Evolutionary conservation across 768 basidiomycete genomes (phyloP).

Genomic region (Symmetrospora coprosmae): DNA sequence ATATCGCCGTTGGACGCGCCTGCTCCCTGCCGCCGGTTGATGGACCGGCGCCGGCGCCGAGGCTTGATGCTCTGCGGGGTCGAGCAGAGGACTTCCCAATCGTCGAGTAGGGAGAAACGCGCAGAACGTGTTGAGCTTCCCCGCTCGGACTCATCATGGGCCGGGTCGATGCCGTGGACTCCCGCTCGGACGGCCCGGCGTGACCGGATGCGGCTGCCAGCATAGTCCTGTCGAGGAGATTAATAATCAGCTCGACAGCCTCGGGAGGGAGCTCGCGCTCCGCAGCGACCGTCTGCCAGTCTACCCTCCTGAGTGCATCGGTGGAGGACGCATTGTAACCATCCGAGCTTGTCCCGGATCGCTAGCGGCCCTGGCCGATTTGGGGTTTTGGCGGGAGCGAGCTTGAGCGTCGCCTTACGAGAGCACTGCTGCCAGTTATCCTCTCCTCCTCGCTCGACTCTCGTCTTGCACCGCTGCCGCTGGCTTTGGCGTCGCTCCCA

Average conservation of each 20-base stretch:
- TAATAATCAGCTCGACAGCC: slow-evolving; percentile 48
- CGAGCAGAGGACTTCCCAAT: no score
- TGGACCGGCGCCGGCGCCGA: slow-evolving; percentile 17
- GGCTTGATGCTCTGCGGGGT: slow-evolving; percentile 4
- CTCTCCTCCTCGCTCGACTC: slow-evolving; percentile 19
- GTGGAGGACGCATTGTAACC: slow-evolving; percentile 24
- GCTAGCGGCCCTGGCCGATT: slow-evolving; percentile 24
- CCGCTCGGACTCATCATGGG: no score
- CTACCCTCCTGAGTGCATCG: slow-evolving; percentile 41
- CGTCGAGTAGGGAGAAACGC: no score
- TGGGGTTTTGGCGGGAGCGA: no score
- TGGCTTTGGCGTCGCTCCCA: no score
- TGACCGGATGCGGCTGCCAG: slow-evolving; percentile 1
- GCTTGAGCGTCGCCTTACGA: no score
- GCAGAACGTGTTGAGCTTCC: no score
- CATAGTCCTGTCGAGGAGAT: slow-evolving; percentile 27
- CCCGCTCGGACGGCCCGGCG: no score
- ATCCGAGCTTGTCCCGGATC: slow-evolving; percentile 3
- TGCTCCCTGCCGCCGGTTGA: no score
- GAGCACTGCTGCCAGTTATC: slow-evolving; percentile 21
- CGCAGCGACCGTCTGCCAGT: slow-evolving; percentile 46
- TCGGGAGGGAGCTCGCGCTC: slow-evolving; percentile 45
- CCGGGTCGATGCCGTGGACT: no score
- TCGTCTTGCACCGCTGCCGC: neutral
- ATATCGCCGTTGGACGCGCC: slow-evolving; percentile 24